phyloP scores from a whole-genome alignment of 192 early-diverging fungal genomes.

The Cetraspora pellucida region DNA sequence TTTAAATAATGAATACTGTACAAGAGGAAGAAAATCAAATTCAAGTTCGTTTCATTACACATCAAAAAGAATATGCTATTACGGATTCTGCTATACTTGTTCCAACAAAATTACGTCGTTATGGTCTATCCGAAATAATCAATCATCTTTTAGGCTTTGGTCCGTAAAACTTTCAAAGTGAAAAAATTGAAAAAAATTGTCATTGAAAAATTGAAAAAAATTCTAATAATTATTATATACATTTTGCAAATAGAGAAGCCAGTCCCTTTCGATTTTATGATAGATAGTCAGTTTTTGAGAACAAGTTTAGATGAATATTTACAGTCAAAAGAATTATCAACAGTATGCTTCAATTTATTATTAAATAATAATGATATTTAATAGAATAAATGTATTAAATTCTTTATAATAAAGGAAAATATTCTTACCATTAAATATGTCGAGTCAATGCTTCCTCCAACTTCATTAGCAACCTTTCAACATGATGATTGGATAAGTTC shows the following conservation, averaged over 20 bases:
- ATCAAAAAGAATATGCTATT: constrained; percentile 74
- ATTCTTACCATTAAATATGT: constrained; percentile 88
- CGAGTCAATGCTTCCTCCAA: constrained; percentile 88
- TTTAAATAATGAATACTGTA: constrained; percentile 38
- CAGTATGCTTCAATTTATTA: constrained; percentile 42
- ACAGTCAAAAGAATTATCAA: constrained; percentile 63
- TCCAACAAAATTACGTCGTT: constrained; percentile 80
- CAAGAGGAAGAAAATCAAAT: constrained; percentile 58
- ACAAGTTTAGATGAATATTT: constrained; percentile 76
- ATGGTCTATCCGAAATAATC: constrained; percentile 91
- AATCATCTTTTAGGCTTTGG: constrained; percentile 77
- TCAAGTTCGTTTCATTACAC: constrained; percentile 84
- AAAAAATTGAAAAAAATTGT: too few species aligned
- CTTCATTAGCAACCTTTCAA: constrained; percentile 72
- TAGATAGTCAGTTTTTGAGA: constrained; percentile 88
- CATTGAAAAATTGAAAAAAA: too few species aligned
- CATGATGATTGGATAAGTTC: constrained; percentile 97
- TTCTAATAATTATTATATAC: too few species aligned
- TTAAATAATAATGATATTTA: neutral
- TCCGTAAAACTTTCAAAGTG: neutral
- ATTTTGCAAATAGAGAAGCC: constrained; percentile 56
- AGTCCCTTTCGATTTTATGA: constrained; percentile 91
- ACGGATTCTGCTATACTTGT: constrained; percentile 85
- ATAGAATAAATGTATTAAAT: neutral
- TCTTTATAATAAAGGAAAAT: constrained; percentile 65